Evolutionary conservation across 208 protist genomes (phyloP), one percentile per base, ranked within the genome.

Genomic region (Blastocrithidia nonstop): DNA sequence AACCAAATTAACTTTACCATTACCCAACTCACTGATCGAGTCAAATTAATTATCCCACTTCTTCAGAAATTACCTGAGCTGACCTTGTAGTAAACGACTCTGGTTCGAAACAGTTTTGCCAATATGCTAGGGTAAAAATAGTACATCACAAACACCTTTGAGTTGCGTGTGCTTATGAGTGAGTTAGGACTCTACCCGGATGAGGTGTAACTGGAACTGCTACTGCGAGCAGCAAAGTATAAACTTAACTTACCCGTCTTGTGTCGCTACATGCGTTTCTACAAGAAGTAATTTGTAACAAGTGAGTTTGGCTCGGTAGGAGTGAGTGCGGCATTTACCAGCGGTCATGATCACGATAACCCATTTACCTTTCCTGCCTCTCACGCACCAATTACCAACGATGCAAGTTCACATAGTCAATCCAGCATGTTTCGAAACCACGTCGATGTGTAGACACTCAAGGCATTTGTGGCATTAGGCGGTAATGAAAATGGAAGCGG

Each of bases 381-480:
- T n/a, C n/a, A n/a, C n/a, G n/a, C n/a, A n/a, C n/a, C n/a, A n/a
- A n/a, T n/a, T n/a, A n/a, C n/a, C n/a, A n/a, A n/a, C n/a, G n/a
- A 35, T 29, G 29, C 26, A 19, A 39, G 45, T 17, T 13, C 7
- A 28, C 6, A 16, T 22, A 36, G 31, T 16, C 5, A 29, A n/a
- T 5, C 3, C 24, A 50, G 29, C 29, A 35, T n/a, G 42, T 25
- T 36, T 24, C 26, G 45, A 19, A 35, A 38, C 19, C 32, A 36
- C 21, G 50, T 56, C 3, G 61, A 71, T 32, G 58, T 67, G 3
- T 76, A 90, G 54, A 81, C 75, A 8, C 61, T 90, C 22, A 57
- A 64, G 27, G 75, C 76, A 17, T 90, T 90, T 45, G 62, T 90
- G 15, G 65, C 70, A 3, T 71, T 90, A n/a, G 81, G 81, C 45